Evolutionary conservation across 108 stramenopile genomes (phyloP).

Genomic region (Poteriospumella lacustris): DNA sequence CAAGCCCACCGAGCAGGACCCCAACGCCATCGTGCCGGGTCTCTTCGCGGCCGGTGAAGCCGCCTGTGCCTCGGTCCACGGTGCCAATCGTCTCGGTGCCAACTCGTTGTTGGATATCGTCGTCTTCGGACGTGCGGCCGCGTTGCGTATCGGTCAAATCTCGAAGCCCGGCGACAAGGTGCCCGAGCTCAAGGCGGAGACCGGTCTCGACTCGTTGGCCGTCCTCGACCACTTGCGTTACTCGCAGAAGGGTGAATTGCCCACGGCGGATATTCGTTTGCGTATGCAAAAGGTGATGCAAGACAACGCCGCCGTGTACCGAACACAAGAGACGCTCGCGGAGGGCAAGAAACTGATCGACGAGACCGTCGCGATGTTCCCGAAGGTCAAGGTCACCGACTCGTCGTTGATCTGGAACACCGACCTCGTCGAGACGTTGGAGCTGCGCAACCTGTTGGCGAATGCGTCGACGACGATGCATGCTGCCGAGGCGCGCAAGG

Average conservation of each 20-base stretch:
- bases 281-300: conserved; percentile 95
- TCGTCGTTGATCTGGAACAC: conserved; percentile 97
- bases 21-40: conserved; percentile 87
- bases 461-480: conserved; percentile 96
- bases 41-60: conserved; percentile 97
- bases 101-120: conserved; percentile 97
- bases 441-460: conserved; percentile 77
- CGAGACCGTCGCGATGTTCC: conserved; percentile 71
- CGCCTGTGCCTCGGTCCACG: conserved; percentile 95
- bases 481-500: conserved; percentile 89
- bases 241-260: conserved; percentile 62
- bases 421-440: conserved; percentile 92
- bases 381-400: conserved; percentile 80
- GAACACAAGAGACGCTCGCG: conserved; percentile 71
- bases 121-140: conserved; percentile 96
- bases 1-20: conserved; percentile 71
- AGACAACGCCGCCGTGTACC: conserved; percentile 96
- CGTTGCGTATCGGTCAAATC: conserved; percentile 87
- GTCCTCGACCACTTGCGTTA: conserved; percentile 83
- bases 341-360: conserved; percentile 83
- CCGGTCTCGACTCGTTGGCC: conserved; percentile 75
- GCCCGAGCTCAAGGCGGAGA: conserved; percentile 61
- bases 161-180: conserved; percentile 81
- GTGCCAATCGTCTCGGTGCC: conserved; percentile 98
- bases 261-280: conserved; percentile 76